Evolutionary conservation across 208 protist species (phyloP), one percentile per base, ranked within the genome.

Genomic region (Borovskyia barvae): DNA sequence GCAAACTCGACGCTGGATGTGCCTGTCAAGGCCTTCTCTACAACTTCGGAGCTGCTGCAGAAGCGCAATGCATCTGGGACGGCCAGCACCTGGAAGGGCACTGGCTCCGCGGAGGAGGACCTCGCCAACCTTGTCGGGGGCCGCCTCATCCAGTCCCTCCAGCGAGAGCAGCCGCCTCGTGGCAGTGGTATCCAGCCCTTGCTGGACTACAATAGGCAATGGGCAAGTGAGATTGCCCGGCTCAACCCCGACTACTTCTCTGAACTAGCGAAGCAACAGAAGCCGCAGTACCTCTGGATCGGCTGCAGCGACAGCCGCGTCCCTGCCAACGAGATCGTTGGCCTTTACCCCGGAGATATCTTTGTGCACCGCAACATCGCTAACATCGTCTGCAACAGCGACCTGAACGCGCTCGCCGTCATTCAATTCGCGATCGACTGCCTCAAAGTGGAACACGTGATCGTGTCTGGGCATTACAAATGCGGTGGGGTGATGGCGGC

Each of bases 331-430:
- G 75, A 90, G 48, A 70, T 98, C 9, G 89, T 94, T 5, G 87
- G 86, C n/a, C 79, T 95, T 19, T 81, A 89, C 46, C 85, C 86
- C 5, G 96, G 93, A 36, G 82, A 97, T 52, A 66, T 98, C 24
- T 98, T 98, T 75, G 92, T 98, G 25, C 93, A 97, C 63, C 80
- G 96, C 29, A 98, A 98, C 73, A 90, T 98, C 29, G 96, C 90
- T 19, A 98, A 98, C 60, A 85, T 98, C 17, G 82, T 95, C 11
- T 80, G 71, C 52, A 87, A 94, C 65, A 90, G 82, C 17, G 93
- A 97, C 59, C 57, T 97, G 8, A 97, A 98, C 78, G 74, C 70
- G 19, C 79, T 97, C 4, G 84, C 92, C 0, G 93, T 95, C 14
- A 53, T 98, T 24, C 88, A 97, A 67, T 98, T 92, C 67, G 93